These are phyloP conservation scores for Penicillium samsonianum DNA, from an alignment of 495 filamentous ascomycete species.

Conservation along the genomic window DNA sequence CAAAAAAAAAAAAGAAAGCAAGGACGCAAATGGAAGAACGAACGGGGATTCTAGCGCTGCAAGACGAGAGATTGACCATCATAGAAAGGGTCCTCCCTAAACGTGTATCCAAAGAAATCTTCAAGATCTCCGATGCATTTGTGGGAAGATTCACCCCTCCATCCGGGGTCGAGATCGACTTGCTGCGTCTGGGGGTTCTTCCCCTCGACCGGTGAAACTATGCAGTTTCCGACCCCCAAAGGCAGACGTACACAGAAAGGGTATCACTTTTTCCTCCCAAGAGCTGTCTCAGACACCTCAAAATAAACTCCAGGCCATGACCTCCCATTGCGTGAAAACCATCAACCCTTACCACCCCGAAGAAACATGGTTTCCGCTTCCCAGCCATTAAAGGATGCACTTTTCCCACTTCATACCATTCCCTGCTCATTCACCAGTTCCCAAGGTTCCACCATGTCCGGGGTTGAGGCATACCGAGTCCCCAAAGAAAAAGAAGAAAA, in stretches of 20 bases:
- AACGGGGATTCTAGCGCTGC: slow-evolving; percentile 42
- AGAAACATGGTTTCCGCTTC: slow-evolving; percentile 33
- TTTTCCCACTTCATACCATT: slow-evolving; percentile 22
- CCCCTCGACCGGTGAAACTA: slow-evolving; percentile 42
- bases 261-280: slow-evolving; percentile 55
- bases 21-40: slow-evolving; percentile 31
- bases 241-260: slow-evolving; percentile 52
- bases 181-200: slow-evolving; percentile 35
- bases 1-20: slow-evolving; percentile 29
- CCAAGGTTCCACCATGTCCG: slow-evolving; percentile 18
- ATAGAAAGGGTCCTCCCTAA: slow-evolving; percentile 18
- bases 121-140: slow-evolving; percentile 39
- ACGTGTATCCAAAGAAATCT: slow-evolving; percentile 35
- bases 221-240: slow-evolving; percentile 44
- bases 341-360: slow-evolving; percentile 30
- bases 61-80: slow-evolving; percentile 36
- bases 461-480: slow-evolving; percentile 13
- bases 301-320: slow-evolving; percentile 46
- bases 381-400: slow-evolving; percentile 32
- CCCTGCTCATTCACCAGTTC: slow-evolving; percentile 18
- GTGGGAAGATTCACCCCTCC: slow-evolving; percentile 9
- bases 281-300: slow-evolving; percentile 51
- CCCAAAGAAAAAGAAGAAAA: neutral
- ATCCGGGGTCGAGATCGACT: slow-evolving; percentile 27
- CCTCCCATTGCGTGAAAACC: slow-evolving; percentile 40